These are phyloP conservation scores for Lepidium didymum DNA, from an alignment of 345 rosid species.

Conservation along the genomic window DNA sequence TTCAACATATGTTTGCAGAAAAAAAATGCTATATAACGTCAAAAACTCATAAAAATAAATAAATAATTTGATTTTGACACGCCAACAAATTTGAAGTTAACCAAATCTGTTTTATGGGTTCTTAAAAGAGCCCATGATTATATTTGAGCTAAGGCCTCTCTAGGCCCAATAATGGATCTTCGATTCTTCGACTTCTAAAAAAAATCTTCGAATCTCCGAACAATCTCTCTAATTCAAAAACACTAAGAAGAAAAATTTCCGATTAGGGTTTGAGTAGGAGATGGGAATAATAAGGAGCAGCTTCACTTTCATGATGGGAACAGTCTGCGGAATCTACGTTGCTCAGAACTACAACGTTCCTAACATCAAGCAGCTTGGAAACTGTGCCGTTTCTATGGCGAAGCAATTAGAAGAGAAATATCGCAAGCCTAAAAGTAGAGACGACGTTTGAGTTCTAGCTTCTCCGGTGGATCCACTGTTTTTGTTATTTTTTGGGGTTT, in stretches of 20 bases:
- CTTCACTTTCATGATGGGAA: conserved; percentile 57
- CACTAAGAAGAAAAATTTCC: background rate
- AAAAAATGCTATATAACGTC: too few relatives aligned
- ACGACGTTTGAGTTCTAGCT: conserved; percentile 24
- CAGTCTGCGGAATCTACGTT: conserved; percentile 60
- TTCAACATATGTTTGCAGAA: background rate
- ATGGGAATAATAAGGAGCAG: conserved; percentile 73
- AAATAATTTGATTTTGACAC: background rate
- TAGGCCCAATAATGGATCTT: background rate
- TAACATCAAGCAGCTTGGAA: conserved; percentile 54
- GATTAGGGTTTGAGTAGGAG: conserved; percentile 16
- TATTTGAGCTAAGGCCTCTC: background rate
- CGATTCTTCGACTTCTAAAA: background rate
- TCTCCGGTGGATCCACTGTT: background rate
- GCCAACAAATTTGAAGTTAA: conserved; percentile 5
- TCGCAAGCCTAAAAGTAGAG: conserved; percentile 55
- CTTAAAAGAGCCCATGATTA: background rate
- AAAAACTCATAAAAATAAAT: background rate
- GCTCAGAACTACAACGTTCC: conserved; percentile 91
- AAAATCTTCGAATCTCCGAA: background rate
- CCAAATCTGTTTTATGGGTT: background rate
- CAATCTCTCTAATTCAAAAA: background rate
- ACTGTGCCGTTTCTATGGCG: conserved; percentile 44
- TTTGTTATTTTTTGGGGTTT: background rate
- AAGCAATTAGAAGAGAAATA: conserved; percentile 53